phyloP scores from a whole-genome alignment of 352 stramenopile genomes.

The Globisporangium rhizosaccharum region DNA sequence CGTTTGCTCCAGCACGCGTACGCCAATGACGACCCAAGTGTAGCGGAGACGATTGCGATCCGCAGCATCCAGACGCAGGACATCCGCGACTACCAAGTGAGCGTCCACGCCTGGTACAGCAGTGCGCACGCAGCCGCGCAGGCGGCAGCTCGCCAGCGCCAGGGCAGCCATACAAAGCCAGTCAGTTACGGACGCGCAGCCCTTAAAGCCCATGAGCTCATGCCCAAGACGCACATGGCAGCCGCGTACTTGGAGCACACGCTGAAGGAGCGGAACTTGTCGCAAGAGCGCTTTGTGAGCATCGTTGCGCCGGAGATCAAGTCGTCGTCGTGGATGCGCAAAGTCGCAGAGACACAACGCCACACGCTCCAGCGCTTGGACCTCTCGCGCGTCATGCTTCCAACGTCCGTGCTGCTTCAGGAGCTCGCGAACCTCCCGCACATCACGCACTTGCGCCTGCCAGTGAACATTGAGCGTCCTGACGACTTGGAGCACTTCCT shows the following conservation, averaged over 20 bases:
- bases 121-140: conserved; percentile 6
- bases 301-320: conserved; percentile 41
- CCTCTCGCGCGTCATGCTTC: conserved; percentile 42
- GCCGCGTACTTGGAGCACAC: conserved; percentile 38
- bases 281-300: conserved; percentile 56
- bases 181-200: neutral
- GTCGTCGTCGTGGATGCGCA: conserved; percentile 61
- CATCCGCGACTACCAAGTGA: conserved; percentile 12
- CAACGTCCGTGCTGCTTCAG: conserved; percentile 57
- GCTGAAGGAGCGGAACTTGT: conserved; percentile 39
- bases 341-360: conserved; percentile 40
- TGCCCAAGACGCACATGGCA: conserved; percentile 40
- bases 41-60: conserved; percentile 1
- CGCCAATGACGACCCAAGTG: conserved; percentile 10
- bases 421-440: conserved; percentile 46
- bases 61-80: conserved; percentile 6
- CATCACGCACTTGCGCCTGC: conserved; percentile 59
- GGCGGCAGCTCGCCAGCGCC: neutral
- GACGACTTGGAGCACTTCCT: conserved; percentile 77
- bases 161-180: neutral
- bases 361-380: conserved; percentile 62
- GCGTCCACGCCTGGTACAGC: conserved; percentile 27
- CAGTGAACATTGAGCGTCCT: conserved; percentile 52
- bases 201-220: conserved; percentile 16
- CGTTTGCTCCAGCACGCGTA: conserved; percentile 56